Conservation (phyloP, 2,329 filamentous ascomycete genomes). For the Fusarium protoensiforme region DNA sequence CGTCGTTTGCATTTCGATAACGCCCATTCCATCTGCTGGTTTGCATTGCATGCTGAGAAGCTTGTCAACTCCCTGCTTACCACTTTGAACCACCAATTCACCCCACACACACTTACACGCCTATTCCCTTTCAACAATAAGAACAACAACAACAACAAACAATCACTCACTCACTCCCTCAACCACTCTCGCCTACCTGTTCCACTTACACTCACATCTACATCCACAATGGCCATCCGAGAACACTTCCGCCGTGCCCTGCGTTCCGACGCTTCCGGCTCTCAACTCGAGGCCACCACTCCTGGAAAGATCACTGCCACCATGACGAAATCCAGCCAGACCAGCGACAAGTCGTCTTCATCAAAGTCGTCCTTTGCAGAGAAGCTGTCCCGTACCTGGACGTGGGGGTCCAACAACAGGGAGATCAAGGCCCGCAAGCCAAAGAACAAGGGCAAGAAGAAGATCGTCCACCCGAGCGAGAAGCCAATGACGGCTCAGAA, state of each 20-base stretch:
- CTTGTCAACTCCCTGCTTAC: conserved; percentile 14
- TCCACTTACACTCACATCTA: neutral
- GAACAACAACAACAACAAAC: conserved; percentile 7
- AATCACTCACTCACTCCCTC: conserved; percentile 6
- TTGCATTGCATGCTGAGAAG: conserved; percentile 9
- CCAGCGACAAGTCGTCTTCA: conserved; percentile 42
- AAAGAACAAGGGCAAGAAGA: conserved; percentile 43
- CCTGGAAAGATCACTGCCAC: conserved; percentile 43
- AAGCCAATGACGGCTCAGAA: conserved; percentile 58
- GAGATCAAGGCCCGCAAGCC: conserved; percentile 45
- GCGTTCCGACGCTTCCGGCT: conserved; percentile 48
- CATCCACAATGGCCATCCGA: conserved; percentile 53
- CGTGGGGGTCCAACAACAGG: conserved; percentile 46
- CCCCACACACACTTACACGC: conserved; percentile 3
- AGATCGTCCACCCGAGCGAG: conserved; percentile 55
- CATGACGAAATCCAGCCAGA: conserved; percentile 45
- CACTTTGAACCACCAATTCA: conserved; percentile 8
- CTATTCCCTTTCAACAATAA: conserved; percentile 3
- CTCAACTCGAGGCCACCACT: conserved; percentile 47
- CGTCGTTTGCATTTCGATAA: conserved; percentile 24
- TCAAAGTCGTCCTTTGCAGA: conserved; percentile 45
- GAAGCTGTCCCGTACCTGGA: conserved; percentile 46
- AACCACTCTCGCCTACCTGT: neutral
- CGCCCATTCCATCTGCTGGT: conserved; percentile 9
- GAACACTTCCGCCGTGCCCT: conserved; percentile 55